A percentile compares a stretch with the other conserved stretches of the same genome.
Evolutionary conservation across 176 grass and related monocot genomes (phyloP).

Genomic region (Hyparrhenia diplandra): DNA sequence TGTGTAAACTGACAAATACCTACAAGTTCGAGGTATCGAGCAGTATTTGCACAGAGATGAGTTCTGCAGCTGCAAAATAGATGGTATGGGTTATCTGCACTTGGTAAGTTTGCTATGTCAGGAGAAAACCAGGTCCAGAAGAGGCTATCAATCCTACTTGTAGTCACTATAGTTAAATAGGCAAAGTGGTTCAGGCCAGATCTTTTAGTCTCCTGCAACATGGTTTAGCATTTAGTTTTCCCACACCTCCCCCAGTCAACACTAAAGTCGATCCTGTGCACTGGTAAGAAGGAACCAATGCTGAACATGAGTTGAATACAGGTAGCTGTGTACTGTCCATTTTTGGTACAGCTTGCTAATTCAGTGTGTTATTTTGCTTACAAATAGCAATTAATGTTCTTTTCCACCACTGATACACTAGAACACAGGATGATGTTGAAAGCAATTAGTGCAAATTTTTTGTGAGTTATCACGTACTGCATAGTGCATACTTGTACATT

Average conservation of each 20-base stretch:
- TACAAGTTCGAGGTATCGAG: not conserved
- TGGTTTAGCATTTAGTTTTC: not conserved
- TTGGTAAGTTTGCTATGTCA: not conserved
- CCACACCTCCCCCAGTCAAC: no score
- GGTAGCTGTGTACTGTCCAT: not conserved
- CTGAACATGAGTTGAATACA: not conserved
- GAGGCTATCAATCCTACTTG: not conserved
- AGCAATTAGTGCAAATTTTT: not conserved
- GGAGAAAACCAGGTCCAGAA: not conserved
- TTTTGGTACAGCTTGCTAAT: not conserved
- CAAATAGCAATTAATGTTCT: conserved; percentile 18
- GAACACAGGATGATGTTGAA: not conserved
- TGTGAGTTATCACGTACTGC: not conserved
- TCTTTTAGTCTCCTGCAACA: not conserved
- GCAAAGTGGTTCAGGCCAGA: not conserved
- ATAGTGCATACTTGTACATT: not conserved
- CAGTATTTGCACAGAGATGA: not conserved
- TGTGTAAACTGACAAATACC: not conserved
- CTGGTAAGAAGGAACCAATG: conserved; percentile 11
- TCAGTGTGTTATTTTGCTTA: conserved; percentile 2
- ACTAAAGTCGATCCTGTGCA: no score
- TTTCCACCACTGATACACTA: not conserved
- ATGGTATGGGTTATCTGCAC: not conserved
- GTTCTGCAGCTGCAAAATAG: not conserved
- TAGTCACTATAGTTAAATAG: not conserved